Conservation (phyloP, 306 rosid species). For the Corylus heterophylla region DNA sequence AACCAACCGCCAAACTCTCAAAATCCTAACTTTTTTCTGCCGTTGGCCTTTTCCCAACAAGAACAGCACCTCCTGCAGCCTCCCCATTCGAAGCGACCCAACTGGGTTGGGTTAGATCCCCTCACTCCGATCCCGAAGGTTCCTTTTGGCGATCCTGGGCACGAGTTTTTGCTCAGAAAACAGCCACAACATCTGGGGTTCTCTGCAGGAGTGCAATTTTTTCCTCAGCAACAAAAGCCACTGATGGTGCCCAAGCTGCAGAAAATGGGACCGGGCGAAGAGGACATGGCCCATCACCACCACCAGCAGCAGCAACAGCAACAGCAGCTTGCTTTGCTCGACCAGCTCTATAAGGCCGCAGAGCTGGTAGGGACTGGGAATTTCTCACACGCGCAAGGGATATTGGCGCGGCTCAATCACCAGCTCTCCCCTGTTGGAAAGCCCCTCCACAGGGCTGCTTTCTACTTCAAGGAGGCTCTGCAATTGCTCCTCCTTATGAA, state of each 20-base stretch:
- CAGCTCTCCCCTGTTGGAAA: conserved; percentile 87
- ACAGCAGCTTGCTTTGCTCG: conserved; percentile 63
- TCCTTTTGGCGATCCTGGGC: conserved; percentile 50
- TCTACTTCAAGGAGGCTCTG: conserved; percentile 86
- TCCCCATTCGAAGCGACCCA: conserved; percentile 59
- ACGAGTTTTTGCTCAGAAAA: conserved; percentile 44
- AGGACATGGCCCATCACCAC: conserved; percentile 40
- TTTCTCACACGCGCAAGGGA: conserved; percentile 98
- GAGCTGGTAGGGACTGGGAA: conserved; percentile 80
- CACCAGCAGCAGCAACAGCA: conserved; percentile 30
- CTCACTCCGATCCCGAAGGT: conserved; percentile 40
- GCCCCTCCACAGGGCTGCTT: conserved; percentile 98
- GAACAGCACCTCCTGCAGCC: conserved; percentile 55
- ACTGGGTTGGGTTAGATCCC: conserved; percentile 45
- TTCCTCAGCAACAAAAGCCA: conserved; percentile 73
- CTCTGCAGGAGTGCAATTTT: conserved; percentile 40
- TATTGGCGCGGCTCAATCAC: conserved; percentile 99
- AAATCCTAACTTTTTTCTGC: conserved; percentile 54
- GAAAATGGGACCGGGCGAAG: conserved; percentile 52
- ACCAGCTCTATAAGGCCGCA: conserved; percentile 78
- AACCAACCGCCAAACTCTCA: conserved; percentile 50
- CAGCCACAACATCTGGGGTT: conserved; percentile 46
- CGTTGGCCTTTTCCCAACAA: conserved; percentile 53
- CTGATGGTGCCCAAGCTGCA: conserved; percentile 43
- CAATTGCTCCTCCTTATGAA: conserved; percentile 52